Base-by-base conservation (phyloP, 23 red algal genomes). In the Agarophyton chilense region DNA sequence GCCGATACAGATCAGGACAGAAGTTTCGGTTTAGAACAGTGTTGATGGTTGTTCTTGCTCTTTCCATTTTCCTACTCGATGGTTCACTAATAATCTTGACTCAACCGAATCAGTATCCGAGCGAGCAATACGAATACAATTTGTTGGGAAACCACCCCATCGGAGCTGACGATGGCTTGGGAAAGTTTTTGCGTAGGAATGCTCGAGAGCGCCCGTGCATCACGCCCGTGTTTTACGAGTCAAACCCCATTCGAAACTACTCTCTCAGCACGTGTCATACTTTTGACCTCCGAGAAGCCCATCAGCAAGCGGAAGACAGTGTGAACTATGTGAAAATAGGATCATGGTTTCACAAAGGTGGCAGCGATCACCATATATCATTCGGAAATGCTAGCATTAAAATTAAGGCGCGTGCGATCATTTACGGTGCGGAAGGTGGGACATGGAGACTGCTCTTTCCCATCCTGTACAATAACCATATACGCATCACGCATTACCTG, bases 271-370 rank as follows among this genome's bases (percentile, higher is more conserved):
- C 82, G 3, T 86, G 82, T 41, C 33, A 45, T 22, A 45, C 49
- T 31, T 44, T 71, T 8, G 26, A 57, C 24, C 0, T 72, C 29
- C 36, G 47, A 47, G 62, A 71, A 74, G 82, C 39, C 18, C 65
- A 70, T 21, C 26, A 53, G 3, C n/a, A 38, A 42, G 44, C 33
- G 17, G 18, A 47, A 9, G 82, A 86, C 16, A 67, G 31, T 1
- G 42, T 67, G 22, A 58, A n/a, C 42, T 46, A 31, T 46, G 31
- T 86, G n/a, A 53, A 6, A 71, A 51, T 86, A 40, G 60, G 58
- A 42, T 71, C 60, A 31, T 86, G 82, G 82, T 86, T 70, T 49
- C 82, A 86, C 31, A 22, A 57, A 12, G 82, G 60, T 0, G 82
- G 82, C 34, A 56, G 60, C 33, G 82, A 86, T 42, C 82, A 86